phyloP scores from a whole-genome alignment of 176 grass and related monocot genomes.

The Cenchrus americanus region DNA sequence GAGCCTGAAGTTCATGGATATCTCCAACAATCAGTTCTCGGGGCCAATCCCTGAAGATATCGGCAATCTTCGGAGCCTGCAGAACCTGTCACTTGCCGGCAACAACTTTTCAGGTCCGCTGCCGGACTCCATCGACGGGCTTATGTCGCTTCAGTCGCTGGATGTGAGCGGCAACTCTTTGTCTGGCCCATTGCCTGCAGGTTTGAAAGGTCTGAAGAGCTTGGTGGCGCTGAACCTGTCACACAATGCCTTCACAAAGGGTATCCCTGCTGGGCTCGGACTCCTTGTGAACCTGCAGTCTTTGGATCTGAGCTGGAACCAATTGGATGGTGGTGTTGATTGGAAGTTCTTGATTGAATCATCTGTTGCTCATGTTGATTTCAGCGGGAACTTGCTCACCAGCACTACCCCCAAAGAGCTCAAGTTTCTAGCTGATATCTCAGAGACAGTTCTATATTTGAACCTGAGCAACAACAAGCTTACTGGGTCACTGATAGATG shows the following conservation, averaged over 20 bases:
- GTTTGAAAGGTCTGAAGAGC: slow-evolving; percentile 68
- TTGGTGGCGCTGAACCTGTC: slow-evolving; percentile 80
- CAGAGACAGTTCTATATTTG: slow-evolving; percentile 81
- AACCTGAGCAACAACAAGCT: slow-evolving; percentile 89
- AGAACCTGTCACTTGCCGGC: slow-evolving; percentile 79
- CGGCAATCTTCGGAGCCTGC: slow-evolving; percentile 71
- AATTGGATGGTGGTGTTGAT: slow-evolving; percentile 79
- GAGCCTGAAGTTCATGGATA: slow-evolving; percentile 82
- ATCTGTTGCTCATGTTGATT: slow-evolving; percentile 78
- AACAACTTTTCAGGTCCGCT: slow-evolving; percentile 88
- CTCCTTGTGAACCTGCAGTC: slow-evolving; percentile 66
- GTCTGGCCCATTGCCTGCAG: slow-evolving; percentile 58
- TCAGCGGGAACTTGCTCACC: slow-evolving; percentile 82
- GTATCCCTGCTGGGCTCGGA: slow-evolving; percentile 69
- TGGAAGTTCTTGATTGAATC: slow-evolving; percentile 97
- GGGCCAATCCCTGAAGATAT: slow-evolving; percentile 65
- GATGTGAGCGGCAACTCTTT: slow-evolving; percentile 81
- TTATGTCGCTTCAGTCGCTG: slow-evolving; percentile 74
- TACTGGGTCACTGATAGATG: slow-evolving; percentile 84
- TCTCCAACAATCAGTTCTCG: slow-evolving; percentile 75
- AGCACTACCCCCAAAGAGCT: slow-evolving; percentile 78
- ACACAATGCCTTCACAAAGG: slow-evolving; percentile 78
- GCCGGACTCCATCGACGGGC: slow-evolving; percentile 67
- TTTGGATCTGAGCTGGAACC: slow-evolving; percentile 92
- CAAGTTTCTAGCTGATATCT: slow-evolving; percentile 90